Evolutionary conservation across 352 stramenopile species (phyloP), one percentile per base, ranked within the genome.

Genomic region (Pythium brachiatum): DNA sequence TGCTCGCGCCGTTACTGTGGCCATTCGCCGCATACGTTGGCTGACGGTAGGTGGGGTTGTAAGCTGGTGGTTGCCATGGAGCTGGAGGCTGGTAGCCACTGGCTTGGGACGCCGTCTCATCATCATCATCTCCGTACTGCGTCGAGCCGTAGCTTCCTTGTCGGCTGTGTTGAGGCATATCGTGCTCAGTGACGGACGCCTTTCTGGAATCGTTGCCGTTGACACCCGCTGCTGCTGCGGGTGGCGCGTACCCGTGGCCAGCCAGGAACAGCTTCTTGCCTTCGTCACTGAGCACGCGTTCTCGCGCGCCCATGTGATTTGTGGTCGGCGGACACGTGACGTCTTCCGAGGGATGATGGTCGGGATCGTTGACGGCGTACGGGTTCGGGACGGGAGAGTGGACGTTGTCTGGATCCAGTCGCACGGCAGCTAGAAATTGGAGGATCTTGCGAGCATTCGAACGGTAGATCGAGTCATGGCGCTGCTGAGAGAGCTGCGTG

Each of bases 401-500:
- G 27, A 89, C 76, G 46, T 92, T 91, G 29, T 90, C 77, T 11
- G 83, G 85, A 62, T 95, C 81, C 51, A 93, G 55, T 21, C 84
- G 83, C 44, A 92, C 81, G 20, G 86, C 87, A 20, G 87, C 85
- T 32, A 96, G 77, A 21, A 88, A 65, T 81, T 94, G 83, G 20
- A 95, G 65, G 20, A 95, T 79, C 74, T 94, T 94, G 31, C 87
- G 76, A 2, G 85, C 85, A 63, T 95, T 78, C 0, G 77, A 71
- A 31, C 86, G 72, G 69, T 95, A 94, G 44, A 92, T 89, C 48
- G 80, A 91, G 66, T 94, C 85, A 50, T 90, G 74, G 3, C 85
- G 79, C 68, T 92, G 83, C 62, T 95, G 87, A 1, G 87, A 95
- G 43, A 94, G 77, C 58, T 92, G 82, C 4, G 85, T 94, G 60